Evolutionary conservation across 306 rosid genomes (phyloP).

Genomic region (Cicer judaicum): DNA sequence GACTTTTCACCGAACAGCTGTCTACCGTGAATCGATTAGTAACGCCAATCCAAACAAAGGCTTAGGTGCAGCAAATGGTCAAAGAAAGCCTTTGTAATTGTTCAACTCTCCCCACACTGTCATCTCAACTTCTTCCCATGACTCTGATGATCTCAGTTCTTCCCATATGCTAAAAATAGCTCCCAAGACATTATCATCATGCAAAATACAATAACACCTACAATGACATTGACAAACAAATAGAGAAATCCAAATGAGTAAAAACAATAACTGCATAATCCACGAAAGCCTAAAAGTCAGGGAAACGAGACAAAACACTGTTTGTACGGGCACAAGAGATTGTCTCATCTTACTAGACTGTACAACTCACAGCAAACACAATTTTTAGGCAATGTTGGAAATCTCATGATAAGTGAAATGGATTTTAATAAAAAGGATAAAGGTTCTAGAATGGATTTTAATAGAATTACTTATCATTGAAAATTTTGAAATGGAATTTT

Average conservation of each 20-base stretch:
- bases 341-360: slow-evolving; percentile 8
- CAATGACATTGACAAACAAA: slow-evolving; percentile 44
- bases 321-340: slow-evolving; percentile 26
- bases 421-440: background rate
- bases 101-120: slow-evolving; percentile 81
- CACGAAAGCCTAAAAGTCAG: background rate
- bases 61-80: slow-evolving; percentile 39
- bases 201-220: slow-evolving; percentile 94
- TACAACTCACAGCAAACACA: slow-evolving; percentile 21
- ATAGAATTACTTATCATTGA: background rate
- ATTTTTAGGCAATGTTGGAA: background rate
- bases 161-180: slow-evolving; percentile 83
- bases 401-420: slow-evolving; percentile 22
- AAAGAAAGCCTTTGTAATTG: slow-evolving; percentile 70
- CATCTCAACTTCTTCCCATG: slow-evolving; percentile 95
- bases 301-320: background rate
- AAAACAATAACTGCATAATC: slow-evolving; percentile 27
- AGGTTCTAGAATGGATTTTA: background rate
- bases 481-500: background rate
- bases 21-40: too few species aligned
- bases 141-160: slow-evolving; percentile 65
- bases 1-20: too few species aligned
- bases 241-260: slow-evolving; percentile 34
- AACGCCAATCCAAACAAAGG: too few species aligned
- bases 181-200: slow-evolving; percentile 85